Conservation (phyloP, 2,329 filamentous ascomycete genomes). For the Rhinocladiella similis region DNA sequence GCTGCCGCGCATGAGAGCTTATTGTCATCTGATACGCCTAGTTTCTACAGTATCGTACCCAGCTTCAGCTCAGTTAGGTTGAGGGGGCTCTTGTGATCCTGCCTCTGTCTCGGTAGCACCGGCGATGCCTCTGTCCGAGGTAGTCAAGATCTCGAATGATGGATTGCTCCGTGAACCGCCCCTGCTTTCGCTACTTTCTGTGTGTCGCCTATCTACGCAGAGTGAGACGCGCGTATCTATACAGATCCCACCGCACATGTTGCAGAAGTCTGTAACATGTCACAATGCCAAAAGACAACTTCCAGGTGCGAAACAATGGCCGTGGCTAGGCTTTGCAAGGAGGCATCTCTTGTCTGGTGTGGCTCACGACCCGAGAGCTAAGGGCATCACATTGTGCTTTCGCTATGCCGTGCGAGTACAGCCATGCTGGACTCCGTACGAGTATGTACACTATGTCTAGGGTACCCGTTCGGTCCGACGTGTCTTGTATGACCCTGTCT, state of each 20-base stretch:
- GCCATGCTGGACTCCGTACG: too few species aligned
- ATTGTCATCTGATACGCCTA: too few species aligned
- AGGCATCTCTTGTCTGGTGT: not conserved
- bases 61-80: too few species aligned
- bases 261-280: not conserved
- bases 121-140: not conserved
- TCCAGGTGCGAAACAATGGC: not conserved
- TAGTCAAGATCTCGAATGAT: not conserved
- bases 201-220: not conserved
- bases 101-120: not conserved
- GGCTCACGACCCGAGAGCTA: not conserved
- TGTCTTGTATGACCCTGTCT: too few species aligned
- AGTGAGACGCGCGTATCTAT: not conserved
- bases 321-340: not conserved
- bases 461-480: too few species aligned
- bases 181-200: not conserved
- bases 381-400: not conserved
- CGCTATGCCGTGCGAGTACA: too few species aligned
- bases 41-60: too few species aligned
- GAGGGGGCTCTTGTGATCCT: too few species aligned
- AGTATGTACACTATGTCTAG: too few species aligned
- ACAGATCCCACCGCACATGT: not conserved
- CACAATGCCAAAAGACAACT: not conserved
- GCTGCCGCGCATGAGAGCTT: too few species aligned
- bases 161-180: not conserved